These are phyloP conservation scores for Clarireedia homoeocarpa DNA, from an alignment of 2,329 filamentous ascomycete genomes.

Conservation along the genomic window DNA sequence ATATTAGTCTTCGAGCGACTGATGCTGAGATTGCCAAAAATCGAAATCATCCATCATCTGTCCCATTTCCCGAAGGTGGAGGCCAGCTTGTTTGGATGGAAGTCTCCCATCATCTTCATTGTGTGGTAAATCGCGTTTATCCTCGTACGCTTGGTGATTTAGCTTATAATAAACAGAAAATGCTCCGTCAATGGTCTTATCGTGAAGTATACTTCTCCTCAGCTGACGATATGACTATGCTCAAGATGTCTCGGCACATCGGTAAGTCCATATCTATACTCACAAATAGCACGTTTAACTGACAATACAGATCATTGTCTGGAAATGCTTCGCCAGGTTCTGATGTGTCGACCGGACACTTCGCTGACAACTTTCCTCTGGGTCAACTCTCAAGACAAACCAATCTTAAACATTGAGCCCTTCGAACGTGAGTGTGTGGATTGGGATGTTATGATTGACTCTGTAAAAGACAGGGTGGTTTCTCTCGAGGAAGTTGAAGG, in stretches of 20 bases:
- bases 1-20: not conserved
- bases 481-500: not conserved
- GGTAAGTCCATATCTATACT: too few relatives aligned
- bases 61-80: not conserved
- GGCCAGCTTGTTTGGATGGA: not conserved
- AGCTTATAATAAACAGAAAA: not conserved
- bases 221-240: too few relatives aligned
- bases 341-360: not conserved
- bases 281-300: too few relatives aligned
- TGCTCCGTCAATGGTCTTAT: not conserved
- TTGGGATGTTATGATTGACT: not conserved
- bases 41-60: not conserved
- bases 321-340: not conserved
- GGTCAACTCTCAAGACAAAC: not conserved
- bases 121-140: not conserved
- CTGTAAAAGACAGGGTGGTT: not conserved
- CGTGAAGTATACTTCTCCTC: not conserved
- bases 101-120: not conserved
- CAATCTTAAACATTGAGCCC: not conserved
- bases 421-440: not conserved
- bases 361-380: not conserved
- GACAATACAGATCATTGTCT: not conserved
- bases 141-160: not conserved
- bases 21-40: not conserved
- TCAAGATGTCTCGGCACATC: too few relatives aligned